Conservation (phyloP, 2,329 filamentous ascomycete species). For the Phyllosticta paracitricarpa region DNA sequence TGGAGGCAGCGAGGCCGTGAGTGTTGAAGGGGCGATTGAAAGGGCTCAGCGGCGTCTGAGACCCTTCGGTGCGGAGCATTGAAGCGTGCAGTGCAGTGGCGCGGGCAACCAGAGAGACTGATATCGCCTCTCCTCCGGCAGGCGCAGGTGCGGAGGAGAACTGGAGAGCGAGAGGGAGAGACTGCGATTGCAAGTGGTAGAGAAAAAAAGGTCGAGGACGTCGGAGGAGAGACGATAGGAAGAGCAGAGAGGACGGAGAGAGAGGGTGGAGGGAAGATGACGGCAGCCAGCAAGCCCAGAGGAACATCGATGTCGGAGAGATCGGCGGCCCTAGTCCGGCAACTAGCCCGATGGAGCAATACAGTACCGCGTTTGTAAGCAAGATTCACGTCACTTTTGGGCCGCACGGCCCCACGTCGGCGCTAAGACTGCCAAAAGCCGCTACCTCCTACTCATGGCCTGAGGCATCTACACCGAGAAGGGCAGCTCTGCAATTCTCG, state of each 20-base stretch:
- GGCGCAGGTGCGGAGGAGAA: background rate
- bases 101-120: background rate
- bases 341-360: background rate
- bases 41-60: constrained; percentile 25
- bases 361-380: background rate
- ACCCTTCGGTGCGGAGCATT: constrained; percentile 22
- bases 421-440: background rate
- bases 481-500: background rate
- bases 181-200: background rate
- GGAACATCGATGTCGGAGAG: background rate
- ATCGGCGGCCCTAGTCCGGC: background rate
- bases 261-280: background rate
- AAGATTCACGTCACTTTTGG: background rate
- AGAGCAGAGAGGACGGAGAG: background rate
- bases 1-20: constrained; percentile 36
- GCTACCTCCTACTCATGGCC: background rate
- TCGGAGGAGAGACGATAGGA: background rate
- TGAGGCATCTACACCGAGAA: background rate
- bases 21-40: constrained; percentile 34
- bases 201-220: background rate
- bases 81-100: constrained; percentile 10
- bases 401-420: background rate
- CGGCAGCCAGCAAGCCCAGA: background rate
- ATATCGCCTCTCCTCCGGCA: background rate
- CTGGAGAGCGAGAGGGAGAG: background rate